Evolutionary conservation across 2,329 filamentous ascomycete genomes (phyloP), one percentile per base, ranked within the genome.

Genomic region (Dactylella cylindrospora): DNA sequence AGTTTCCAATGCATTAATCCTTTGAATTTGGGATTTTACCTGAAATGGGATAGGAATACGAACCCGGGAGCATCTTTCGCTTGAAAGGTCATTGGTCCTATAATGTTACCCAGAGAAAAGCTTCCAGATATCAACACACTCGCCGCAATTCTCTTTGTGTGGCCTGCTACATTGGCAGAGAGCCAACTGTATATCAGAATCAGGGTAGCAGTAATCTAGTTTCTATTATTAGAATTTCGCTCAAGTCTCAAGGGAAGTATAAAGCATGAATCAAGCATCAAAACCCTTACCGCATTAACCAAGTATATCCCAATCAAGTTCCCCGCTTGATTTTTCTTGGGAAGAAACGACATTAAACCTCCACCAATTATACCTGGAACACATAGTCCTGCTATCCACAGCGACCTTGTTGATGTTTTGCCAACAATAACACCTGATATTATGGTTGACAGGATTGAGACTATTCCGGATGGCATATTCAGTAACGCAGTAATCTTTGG

Each of bases 41-140:
- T 15, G 31, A 20, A 38, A 5, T 39, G 22, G 29, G 26, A 22
- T 7, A 20, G 19, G 22, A 35, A 28, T 15, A 41, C 45, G 65
- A 78, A 81, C 2, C 77, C 71, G 1, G 79, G 80, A 0, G 75
- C 77, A 59, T 82, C 78, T 32, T 72, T 72, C 2, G 73, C 73
- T 66, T 77, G 77, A 71, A 82, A 81, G 2, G 78, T 80, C 68
- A 80, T 77, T 0, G 79, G 79, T 0, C 79, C 79, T 61, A 81
- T 80, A 51, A 81, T 78, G 68, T 80, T 82, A 12, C 78, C 79
- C 3, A 79, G 69, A 0, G 77, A 77, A 68, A 80, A 80, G 13
- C 75, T 75, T 20, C 76, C 76, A 41, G 75, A 76, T 65, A 80
- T 73, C 44, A 78, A 69, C 13, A 77, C 76, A 7, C 75, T 73